Base-by-base conservation (phyloP, 169 alveolate genomes). In the Cyclospora cayetanensis region DNA sequence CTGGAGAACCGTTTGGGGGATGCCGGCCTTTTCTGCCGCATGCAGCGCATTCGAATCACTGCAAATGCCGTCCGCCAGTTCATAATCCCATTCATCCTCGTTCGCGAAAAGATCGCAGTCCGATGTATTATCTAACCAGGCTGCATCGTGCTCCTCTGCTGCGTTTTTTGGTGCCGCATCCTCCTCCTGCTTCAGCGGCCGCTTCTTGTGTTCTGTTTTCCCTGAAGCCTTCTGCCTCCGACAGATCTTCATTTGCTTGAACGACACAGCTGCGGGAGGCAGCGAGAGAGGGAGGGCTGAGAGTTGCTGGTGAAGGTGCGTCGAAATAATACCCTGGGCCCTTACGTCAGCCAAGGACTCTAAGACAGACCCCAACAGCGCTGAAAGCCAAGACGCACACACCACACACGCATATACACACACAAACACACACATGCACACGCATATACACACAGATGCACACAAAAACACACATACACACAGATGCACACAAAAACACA, bases 31-130 rank as follows among this genome's bases (percentile, higher is more conserved):
- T 41, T 34, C 35, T 22, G 90, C 93, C 2, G 93, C 77, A 0
- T 43, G 82, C 53, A 90, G 43, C 34, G 88, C 93, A 35, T 66
- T 65, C n/a, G 90, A 70, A 37, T 90, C 90, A 4, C 29, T 15
- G 90, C 93, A 90, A 22, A 90, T 34, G 50, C 93, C 93, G 84
- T 90, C 93, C 9, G 35, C 60, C 31, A 90, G 37, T 46, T 90
- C 88, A 66, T 29, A 90, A n/a, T 76, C 46, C 52, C 29, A 79
- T 0, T 34, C 63, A 3, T 7, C 79, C 15, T 31, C 52, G 22
- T 43, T 18, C 34, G 18, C 68, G 9, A 27, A n/a, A n/a, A n/a
- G n/a, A n/a, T n/a, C n/a, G n/a, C n/a, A n/a, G n/a, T n/a, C n/a
- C n/a, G n/a, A n/a, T n/a, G n/a, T n/a, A n/a, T n/a, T n/a, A n/a